Evolutionary conservation across 1,284 basidiomycete species (phyloP).

Genomic region (Inonotus obliquus): DNA sequence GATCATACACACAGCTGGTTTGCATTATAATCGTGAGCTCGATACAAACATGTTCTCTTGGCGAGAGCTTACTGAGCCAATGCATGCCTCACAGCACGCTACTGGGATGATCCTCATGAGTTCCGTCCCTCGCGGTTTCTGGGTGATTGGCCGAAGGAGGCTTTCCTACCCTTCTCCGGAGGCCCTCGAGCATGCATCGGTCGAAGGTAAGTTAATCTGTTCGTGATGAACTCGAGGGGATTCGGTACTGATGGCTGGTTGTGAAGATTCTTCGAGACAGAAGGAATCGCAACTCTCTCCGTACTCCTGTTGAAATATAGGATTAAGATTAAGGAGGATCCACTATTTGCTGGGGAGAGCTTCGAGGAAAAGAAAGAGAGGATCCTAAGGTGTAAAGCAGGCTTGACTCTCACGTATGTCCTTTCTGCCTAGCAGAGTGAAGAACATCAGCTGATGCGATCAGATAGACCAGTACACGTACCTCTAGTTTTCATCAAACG

Average conservation of each 20-base stretch:
- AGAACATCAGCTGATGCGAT: neutral
- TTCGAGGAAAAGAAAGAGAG: constrained; percentile 41
- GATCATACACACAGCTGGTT: constrained; percentile 36
- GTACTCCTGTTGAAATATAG: constrained; percentile 44
- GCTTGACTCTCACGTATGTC: constrained; percentile 37
- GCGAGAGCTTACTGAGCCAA: neutral
- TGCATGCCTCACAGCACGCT: constrained; percentile 34
- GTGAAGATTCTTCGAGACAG: constrained; percentile 28
- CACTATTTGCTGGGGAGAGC: constrained; percentile 41
- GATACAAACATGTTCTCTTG: neutral
- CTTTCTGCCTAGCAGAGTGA: neutral
- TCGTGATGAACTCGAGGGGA: neutral
- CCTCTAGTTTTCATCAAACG: neutral
- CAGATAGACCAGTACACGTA: constrained; percentile 1
- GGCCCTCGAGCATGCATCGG: constrained; percentile 51
- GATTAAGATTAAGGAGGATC: constrained; percentile 46
- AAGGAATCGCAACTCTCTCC: constrained; percentile 39
- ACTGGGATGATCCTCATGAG: constrained; percentile 45
- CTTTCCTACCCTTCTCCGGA: constrained; percentile 47
- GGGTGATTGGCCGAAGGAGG: constrained; percentile 44
- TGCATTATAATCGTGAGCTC: constrained; percentile 42
- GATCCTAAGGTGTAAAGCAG: constrained; percentile 32
- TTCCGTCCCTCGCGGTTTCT: constrained; percentile 51
- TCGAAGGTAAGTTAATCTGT: constrained; percentile 34
- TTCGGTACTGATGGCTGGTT: neutral